Conservation (phyloP, 192 early-diverging fungal species). For the Gaertneriomyces semiglobifer region DNA sequence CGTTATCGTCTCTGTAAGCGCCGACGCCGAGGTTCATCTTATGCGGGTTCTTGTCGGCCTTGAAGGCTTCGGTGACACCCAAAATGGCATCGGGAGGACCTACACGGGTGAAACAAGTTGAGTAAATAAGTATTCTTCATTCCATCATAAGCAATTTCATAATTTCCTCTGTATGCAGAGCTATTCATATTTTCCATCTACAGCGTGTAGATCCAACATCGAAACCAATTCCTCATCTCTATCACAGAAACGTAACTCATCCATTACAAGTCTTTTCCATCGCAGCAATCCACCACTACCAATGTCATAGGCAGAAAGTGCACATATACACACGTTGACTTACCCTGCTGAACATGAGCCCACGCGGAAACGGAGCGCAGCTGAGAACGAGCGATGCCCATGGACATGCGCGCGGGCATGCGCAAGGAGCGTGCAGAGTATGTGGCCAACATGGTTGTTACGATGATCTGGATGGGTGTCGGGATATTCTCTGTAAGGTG, state of each 20-base stretch:
- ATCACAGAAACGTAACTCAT: background rate
- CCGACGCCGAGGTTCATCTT: constrained; percentile 99
- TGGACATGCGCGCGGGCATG: background rate
- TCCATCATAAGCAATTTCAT: background rate
- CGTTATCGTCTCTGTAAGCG: constrained; percentile 89
- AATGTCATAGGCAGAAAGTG: background rate
- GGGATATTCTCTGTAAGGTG: no score
- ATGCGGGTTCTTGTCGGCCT: constrained; percentile 78
- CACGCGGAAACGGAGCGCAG: constrained; percentile 22
- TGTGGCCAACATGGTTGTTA: no score
- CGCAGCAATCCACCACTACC: background rate
- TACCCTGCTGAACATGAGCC: constrained; percentile 34
- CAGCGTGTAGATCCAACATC: background rate
- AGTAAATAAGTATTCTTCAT: background rate
- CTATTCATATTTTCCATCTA: background rate
- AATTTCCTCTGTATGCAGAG: background rate
- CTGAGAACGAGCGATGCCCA: background rate
- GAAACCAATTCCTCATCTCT: no score
- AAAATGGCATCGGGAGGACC: constrained; percentile 59
- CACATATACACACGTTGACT: background rate
- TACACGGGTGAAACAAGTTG: constrained; percentile 2
- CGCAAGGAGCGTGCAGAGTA: background rate
- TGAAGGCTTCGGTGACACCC: constrained; percentile 89
- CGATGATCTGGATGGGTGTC: no score
- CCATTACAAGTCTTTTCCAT: background rate